These are phyloP conservation scores for Fusarium sp. DNA, from an alignment of 2,329 filamentous ascomycete genomes.

Conservation along the genomic window DNA sequence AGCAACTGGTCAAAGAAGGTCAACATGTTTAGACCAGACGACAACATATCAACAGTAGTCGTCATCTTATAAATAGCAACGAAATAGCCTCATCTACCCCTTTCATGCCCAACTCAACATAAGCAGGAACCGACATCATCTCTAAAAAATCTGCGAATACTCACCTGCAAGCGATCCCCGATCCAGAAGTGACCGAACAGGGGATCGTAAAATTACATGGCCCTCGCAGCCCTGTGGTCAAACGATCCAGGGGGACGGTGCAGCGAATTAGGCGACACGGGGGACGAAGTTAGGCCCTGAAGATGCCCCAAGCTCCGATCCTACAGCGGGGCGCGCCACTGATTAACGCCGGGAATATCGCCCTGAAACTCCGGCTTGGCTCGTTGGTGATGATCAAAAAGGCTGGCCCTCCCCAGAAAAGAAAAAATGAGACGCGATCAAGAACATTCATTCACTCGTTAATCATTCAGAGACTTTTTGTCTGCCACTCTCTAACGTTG, in stretches of 20 bases:
- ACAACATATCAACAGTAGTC: background rate
- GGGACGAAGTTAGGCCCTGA: background rate
- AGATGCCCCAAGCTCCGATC: slow-evolving; percentile 10
- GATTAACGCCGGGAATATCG: slow-evolving; percentile 26
- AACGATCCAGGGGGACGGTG: background rate
- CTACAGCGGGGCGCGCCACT: slow-evolving; percentile 9
- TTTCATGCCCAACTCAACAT: background rate
- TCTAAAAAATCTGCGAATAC: background rate
- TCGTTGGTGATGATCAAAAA: slow-evolving; percentile 18
- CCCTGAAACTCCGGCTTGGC: background rate
- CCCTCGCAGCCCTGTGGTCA: background rate
- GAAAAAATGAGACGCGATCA: background rate
- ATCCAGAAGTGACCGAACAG: slow-evolving; percentile 23
- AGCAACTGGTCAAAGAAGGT: background rate
- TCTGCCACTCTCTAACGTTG: slow-evolving; percentile 5
- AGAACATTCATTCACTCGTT: slow-evolving; percentile 14
- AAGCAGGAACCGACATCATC: background rate
- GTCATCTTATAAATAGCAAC: background rate
- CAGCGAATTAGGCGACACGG: background rate
- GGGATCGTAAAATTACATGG: slow-evolving; percentile 15
- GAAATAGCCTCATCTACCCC: background rate
- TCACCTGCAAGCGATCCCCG: background rate
- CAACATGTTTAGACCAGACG: background rate
- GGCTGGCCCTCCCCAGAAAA: slow-evolving; percentile 5
- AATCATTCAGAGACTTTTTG: background rate